These are phyloP conservation scores for Mucor irregularis DNA, from an alignment of 371 early-diverging fungal genomes.

Conservation along the genomic window DNA sequence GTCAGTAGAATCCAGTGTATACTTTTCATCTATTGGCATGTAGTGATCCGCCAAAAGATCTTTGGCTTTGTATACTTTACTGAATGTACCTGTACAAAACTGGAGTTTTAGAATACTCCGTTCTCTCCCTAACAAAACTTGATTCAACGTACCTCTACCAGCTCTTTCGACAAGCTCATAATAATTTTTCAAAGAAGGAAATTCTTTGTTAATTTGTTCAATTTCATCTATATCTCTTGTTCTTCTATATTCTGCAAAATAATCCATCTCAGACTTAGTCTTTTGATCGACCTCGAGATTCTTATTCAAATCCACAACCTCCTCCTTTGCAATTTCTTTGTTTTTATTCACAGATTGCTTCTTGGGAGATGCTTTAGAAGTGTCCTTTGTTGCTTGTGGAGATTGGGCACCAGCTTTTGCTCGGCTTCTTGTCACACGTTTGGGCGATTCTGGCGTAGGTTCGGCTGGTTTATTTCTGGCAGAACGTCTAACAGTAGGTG, in stretches of 20 bases:
- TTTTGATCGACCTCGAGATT: background rate
- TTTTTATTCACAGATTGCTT: background rate
- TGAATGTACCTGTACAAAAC: constrained; percentile 87
- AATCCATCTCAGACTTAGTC: background rate
- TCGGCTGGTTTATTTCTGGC: background rate
- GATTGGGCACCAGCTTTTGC: background rate
- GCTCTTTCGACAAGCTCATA: constrained; percentile 70
- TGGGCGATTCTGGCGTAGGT: background rate
- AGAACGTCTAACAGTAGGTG: no score
- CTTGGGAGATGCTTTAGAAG: background rate
- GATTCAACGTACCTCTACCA: constrained; percentile 87
- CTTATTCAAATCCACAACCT: background rate
- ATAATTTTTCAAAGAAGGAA: constrained; percentile 52
- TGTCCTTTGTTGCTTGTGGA: background rate
- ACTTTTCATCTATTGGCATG: constrained; percentile 1
- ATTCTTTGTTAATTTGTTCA: constrained; percentile 36
- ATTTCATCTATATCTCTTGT: constrained; percentile 34
- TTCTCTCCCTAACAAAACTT: constrained; percentile 91
- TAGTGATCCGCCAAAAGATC: constrained; percentile 66
- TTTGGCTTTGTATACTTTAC: constrained; percentile 90
- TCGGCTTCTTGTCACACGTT: background rate
- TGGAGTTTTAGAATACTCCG: no score
- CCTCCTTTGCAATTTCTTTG: background rate
- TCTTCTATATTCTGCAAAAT: background rate
- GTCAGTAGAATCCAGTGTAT: constrained; percentile 7